These are phyloP conservation scores for Russula virescens DNA, from an alignment of 768 basidiomycete genomes.

Conservation along the genomic window DNA sequence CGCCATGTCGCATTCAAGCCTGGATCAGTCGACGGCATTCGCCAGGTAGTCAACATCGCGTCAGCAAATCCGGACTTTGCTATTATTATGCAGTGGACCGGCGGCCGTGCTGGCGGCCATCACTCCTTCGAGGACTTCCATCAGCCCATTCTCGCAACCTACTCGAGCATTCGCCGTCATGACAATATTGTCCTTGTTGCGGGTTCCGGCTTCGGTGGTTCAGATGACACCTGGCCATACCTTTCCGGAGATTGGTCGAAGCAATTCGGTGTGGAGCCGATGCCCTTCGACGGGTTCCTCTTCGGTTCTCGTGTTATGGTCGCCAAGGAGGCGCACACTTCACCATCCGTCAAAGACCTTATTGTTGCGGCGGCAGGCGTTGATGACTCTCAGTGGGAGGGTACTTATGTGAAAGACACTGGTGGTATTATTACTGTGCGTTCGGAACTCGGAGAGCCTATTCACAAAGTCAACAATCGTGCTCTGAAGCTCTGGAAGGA, in stretches of 20 bases:
- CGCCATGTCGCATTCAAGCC: slow-evolving; percentile 98
- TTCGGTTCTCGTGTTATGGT: slow-evolving; percentile 98
- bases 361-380: slow-evolving; percentile 95
- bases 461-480: slow-evolving; percentile 97
- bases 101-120: slow-evolving; percentile 96
- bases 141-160: slow-evolving; percentile 88
- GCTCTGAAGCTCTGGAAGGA: slow-evolving; percentile 98
- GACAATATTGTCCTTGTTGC: slow-evolving; percentile 85
- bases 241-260: slow-evolving; percentile 94
- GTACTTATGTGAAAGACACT: slow-evolving; percentile 88
- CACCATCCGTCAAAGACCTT: slow-evolving; percentile 90
- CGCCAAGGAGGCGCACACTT: slow-evolving; percentile 96
- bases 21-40: slow-evolving; percentile 94
- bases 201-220: slow-evolving; percentile 94
- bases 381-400: slow-evolving; percentile 85
- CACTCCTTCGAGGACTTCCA: slow-evolving; percentile 99
- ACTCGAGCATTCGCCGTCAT: slow-evolving; percentile 83
- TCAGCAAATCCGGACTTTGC: slow-evolving; percentile 92
- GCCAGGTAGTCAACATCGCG: slow-evolving; percentile 95
- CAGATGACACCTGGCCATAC: slow-evolving; percentile 95
- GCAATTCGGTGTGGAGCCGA: slow-evolving; percentile 78
- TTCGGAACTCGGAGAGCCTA: slow-evolving; percentile 97
- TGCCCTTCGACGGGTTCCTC: slow-evolving; percentile 98
- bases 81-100: slow-evolving; percentile 98
- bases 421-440: slow-evolving; percentile 96